Evolutionary conservation across 441 rosid genomes (phyloP).

Genomic region (Gossypium gossypioides): DNA sequence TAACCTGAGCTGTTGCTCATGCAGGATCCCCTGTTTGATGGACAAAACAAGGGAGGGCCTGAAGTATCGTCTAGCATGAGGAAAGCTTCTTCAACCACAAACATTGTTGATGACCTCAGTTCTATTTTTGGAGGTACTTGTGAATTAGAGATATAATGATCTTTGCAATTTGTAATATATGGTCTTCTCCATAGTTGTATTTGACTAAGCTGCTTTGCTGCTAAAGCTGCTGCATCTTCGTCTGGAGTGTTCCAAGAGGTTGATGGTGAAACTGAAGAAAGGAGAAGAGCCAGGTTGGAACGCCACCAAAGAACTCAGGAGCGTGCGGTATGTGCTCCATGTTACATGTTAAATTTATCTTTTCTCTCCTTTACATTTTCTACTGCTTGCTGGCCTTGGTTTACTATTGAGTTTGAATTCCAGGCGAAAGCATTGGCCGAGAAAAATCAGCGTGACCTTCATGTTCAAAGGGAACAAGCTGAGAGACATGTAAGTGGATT

Average conservation of each 20-base stretch:
- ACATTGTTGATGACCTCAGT: slow-evolving; percentile 72
- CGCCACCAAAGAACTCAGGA: slow-evolving; percentile 96
- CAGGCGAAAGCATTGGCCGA: slow-evolving; percentile 91
- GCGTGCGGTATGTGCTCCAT: slow-evolving; percentile 62
- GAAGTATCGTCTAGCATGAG: slow-evolving; percentile 53
- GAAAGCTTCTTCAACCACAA: slow-evolving; percentile 71
- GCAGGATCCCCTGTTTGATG: slow-evolving; percentile 70
- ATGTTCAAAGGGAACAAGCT: slow-evolving; percentile 75
- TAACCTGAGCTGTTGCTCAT: slow-evolving; percentile 15
- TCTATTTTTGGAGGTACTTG: slow-evolving; percentile 73
- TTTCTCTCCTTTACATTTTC: neutral
- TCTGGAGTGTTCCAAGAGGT: slow-evolving; percentile 74
- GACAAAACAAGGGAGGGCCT: slow-evolving; percentile 57
- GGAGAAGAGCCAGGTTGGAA: slow-evolving; percentile 81
- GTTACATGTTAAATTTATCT: slow-evolving; percentile 4
- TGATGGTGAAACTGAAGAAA: slow-evolving; percentile 83
- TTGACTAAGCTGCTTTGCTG: slow-evolving; percentile 21
- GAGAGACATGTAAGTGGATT: slow-evolving; percentile 81
- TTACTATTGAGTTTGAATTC: slow-evolving; percentile 16
- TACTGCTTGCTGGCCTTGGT: neutral
- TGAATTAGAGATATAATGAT: slow-evolving; percentile 4
- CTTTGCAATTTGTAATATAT: neutral
- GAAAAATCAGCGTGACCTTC: slow-evolving; percentile 86
- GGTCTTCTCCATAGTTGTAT: slow-evolving; percentile 7
- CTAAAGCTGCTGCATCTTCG: slow-evolving; percentile 40